phyloP scores from a whole-genome alignment of 129 eudicot species.

The Chrysanthemum seticuspe region DNA sequence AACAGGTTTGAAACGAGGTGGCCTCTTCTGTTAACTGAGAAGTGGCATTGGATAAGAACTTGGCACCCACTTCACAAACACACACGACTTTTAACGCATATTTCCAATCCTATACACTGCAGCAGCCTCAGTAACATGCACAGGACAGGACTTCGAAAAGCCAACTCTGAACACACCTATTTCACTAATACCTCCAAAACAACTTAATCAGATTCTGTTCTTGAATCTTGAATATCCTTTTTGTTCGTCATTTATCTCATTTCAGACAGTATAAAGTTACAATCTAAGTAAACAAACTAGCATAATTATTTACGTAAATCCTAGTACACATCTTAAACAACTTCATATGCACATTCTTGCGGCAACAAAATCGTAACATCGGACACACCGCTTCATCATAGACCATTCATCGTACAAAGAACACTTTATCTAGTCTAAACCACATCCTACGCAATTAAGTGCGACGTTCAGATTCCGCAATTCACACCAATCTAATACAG shows the following conservation, averaged over 20 bases:
- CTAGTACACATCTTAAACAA: no score
- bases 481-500: no score
- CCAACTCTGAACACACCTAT: constrained; percentile 8
- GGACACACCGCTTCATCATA: neutral
- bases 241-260: neutral
- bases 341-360: no score
- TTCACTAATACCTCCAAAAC: constrained; percentile 15
- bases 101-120: neutral
- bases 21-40: neutral
- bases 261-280: neutral
- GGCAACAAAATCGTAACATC: no score
- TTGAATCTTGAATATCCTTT: neutral
- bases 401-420: neutral
- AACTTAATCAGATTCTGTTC: constrained; percentile 3
- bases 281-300: neutral
- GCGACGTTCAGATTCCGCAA: neutral
- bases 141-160: neutral
- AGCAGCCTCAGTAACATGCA: constrained; percentile 7
- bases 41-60: neutral
- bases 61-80: neutral
- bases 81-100: neutral
- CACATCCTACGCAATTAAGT: neutral
- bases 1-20: constrained; percentile 13
- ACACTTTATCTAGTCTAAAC: neutral
- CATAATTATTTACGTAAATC: neutral